Conservation (phyloP, 2,329 filamentous ascomycete genomes). For the Pseudogymnoascus sp. region DNA sequence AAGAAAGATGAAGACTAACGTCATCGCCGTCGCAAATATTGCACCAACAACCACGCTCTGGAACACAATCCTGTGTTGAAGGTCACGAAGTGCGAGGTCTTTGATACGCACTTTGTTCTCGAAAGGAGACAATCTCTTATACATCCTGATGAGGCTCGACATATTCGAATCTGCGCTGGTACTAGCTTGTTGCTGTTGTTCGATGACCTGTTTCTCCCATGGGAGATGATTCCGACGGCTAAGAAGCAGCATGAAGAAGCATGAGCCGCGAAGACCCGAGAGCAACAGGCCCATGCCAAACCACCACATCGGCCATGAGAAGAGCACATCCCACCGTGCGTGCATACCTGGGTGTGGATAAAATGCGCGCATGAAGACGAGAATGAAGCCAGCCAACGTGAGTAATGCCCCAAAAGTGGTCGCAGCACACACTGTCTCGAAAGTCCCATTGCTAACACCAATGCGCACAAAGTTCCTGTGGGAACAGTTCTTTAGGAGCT, state of each 20-base stretch:
- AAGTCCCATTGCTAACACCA: conserved; percentile 47
- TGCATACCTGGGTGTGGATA: conserved; percentile 23
- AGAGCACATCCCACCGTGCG: conserved; percentile 37
- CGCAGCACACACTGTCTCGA: conserved; percentile 44
- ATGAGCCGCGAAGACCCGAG: conserved; percentile 41
- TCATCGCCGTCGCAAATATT: not conserved
- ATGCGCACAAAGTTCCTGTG: conserved; percentile 47
- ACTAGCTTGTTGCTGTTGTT: conserved; percentile 25
- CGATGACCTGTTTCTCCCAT: conserved; percentile 35
- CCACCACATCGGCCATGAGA: conserved; percentile 42
- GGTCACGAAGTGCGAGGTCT: not conserved
- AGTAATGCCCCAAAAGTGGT: conserved; percentile 39
- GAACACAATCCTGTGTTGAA: not conserved
- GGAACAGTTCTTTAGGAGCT: conserved; percentile 43
- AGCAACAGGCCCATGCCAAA: conserved; percentile 39
- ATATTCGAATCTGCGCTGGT: not conserved
- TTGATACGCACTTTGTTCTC: not conserved
- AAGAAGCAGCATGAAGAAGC: conserved; percentile 44
- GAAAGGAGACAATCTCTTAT: not conserved
- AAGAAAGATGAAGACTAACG: conserved; percentile 16
- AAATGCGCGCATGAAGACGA: conserved; percentile 37
- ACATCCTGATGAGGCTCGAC: not conserved
- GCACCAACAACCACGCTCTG: not conserved
- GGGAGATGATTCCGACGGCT: conserved; percentile 41
- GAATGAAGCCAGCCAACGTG: conserved; percentile 36